Conservation (phyloP, 306 rosid genomes). For the Crotalaria pallida region DNA sequence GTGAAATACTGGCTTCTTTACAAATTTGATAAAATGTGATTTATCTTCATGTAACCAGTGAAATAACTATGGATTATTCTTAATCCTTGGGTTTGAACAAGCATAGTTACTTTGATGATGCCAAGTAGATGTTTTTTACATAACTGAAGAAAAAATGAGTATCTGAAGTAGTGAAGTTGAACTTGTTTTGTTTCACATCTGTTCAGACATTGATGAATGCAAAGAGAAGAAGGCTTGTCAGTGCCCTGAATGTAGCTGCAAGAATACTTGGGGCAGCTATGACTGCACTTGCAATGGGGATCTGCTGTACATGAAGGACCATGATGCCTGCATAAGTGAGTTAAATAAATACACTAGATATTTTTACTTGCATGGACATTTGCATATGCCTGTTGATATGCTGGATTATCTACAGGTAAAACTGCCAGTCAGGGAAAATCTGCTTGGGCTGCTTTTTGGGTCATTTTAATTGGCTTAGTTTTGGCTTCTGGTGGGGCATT, state of each 20-base stretch:
- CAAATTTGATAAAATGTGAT: background rate
- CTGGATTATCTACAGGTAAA: conserved; percentile 62
- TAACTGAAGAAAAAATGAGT: background rate
- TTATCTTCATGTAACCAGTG: background rate
- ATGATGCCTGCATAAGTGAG: conserved; percentile 93
- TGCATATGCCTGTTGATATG: conserved; percentile 3
- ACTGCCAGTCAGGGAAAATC: conserved; percentile 56
- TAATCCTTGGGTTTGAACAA: background rate
- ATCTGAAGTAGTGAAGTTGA: conserved; percentile 10
- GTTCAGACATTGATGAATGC: conserved; percentile 81
- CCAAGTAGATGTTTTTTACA: background rate
- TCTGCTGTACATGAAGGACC: conserved; percentile 79
- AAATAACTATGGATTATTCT: background rate
- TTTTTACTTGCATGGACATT: background rate
- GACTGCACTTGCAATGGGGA: conserved; percentile 72
- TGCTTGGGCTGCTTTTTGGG: conserved; percentile 80
- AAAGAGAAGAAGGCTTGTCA: conserved; percentile 79
- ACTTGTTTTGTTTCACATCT: background rate
- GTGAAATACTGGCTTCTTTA: background rate
- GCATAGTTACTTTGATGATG: background rate
- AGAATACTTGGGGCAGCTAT: conserved; percentile 89
- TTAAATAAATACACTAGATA: conserved; percentile 16
- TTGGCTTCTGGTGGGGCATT: conserved; percentile 85
- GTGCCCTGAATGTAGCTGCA: conserved; percentile 85
- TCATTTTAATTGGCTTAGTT: conserved; percentile 64